Evolutionary conservation across 345 rosid species (phyloP).

Genomic region (Sapria himalayana): DNA sequence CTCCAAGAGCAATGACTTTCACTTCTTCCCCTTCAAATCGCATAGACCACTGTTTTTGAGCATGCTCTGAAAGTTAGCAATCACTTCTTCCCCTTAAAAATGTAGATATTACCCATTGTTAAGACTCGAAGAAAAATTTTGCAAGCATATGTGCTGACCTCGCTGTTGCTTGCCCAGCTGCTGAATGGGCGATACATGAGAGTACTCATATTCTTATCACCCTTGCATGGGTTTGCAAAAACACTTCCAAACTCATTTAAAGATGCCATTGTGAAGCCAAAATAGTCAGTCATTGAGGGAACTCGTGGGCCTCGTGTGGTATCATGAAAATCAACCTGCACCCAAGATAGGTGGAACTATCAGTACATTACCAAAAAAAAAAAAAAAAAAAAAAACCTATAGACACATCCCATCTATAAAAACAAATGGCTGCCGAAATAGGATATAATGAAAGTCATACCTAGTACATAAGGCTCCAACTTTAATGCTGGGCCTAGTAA

Average conservation of each 20-base stretch:
- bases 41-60: slow-evolving; percentile 81
- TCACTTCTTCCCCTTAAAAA: no score
- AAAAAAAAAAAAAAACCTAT: not conserved
- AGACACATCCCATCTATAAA: no score
- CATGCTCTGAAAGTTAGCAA: slow-evolving; percentile 4
- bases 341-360: slow-evolving; percentile 9
- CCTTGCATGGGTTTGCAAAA: slow-evolving; percentile 85
- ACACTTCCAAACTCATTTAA: slow-evolving; percentile 74
- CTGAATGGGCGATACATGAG: slow-evolving; percentile 79
- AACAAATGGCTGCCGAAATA: not conserved
- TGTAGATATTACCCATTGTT: no score
- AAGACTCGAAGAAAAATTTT: no score
- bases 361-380: slow-evolving; percentile 1
- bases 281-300: slow-evolving; percentile 87
- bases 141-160: slow-evolving; percentile 28
- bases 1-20: slow-evolving; percentile 68
- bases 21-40: slow-evolving; percentile 96
- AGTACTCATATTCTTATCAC: slow-evolving; percentile 81
- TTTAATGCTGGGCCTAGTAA: no score
- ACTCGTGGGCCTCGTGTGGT: slow-evolving; percentile 84
- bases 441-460: no score
- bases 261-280: slow-evolving; percentile 91
- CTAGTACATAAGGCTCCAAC: no score
- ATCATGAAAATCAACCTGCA: slow-evolving; percentile 91
- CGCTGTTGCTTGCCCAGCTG: slow-evolving; percentile 84